Evolutionary conservation across 2,329 filamentous ascomycete genomes (phyloP).

Genomic region (Diaporthe batatas): DNA sequence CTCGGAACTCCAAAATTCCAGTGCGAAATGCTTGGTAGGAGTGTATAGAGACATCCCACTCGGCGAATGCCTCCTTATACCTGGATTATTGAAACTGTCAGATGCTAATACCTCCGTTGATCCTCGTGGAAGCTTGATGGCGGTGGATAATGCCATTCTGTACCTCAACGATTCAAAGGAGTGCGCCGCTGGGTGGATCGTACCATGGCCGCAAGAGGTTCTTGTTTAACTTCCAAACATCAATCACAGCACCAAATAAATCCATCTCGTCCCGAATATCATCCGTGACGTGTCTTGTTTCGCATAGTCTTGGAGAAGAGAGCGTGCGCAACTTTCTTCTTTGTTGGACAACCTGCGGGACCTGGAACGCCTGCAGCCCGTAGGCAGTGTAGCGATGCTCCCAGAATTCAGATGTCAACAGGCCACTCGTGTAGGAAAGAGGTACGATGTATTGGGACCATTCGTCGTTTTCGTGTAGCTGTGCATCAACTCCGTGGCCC

Average conservation of each 20-base stretch:
- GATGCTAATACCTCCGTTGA: neutral
- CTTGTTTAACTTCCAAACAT: neutral
- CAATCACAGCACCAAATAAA: rapidly evolving
- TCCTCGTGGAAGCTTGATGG: too few relatives aligned
- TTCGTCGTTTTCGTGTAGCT: neutral
- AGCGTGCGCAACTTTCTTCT: neutral
- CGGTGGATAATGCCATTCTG: too few relatives aligned
- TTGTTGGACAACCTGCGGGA: neutral
- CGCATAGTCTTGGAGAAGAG: neutral
- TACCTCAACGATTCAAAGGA: neutral
- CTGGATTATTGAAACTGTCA: neutral
- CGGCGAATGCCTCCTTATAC: neutral
- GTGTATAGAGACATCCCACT: neutral
- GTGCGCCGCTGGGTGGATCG: neutral
- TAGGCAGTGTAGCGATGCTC: neutral
- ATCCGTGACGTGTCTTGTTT: neutral
- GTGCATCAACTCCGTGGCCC: neutral
- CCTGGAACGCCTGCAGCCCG: neutral
- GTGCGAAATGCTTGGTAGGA: neutral
- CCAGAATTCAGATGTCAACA: neutral
- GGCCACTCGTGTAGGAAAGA: neutral
- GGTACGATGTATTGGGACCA: neutral
- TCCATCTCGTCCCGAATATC: neutral
- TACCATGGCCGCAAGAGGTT: slow-evolving; percentile 2
- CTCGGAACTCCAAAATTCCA: slow-evolving; percentile 3